A percentile compares a stretch with the other conserved stretches of the same genome.
Evolutionary conservation across 2,329 filamentous ascomycete genomes (phyloP).

Genomic region (Chaetomium sp.): DNA sequence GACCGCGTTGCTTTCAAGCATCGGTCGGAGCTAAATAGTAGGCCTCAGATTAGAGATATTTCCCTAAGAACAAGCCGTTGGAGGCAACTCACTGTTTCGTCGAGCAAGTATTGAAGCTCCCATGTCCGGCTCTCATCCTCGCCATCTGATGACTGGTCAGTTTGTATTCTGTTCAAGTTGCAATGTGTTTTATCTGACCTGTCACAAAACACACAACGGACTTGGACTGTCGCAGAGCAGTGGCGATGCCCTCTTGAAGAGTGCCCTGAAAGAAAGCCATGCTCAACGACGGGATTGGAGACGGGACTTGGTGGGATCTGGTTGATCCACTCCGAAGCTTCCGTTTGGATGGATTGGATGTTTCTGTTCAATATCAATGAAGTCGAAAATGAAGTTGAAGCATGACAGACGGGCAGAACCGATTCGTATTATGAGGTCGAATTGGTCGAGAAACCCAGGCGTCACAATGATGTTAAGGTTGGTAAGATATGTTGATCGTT

Average conservation of each 20-base stretch:
- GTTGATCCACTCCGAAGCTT: neutral
- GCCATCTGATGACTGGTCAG: constrained; percentile 57
- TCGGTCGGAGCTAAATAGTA: constrained; percentile 51
- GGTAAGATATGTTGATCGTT: neutral
- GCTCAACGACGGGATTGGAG: constrained; percentile 23
- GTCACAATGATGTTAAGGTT: neutral
- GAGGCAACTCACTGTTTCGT: constrained; percentile 53
- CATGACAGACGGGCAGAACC: neutral
- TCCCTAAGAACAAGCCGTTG: neutral
- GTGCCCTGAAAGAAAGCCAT: constrained; percentile 80
- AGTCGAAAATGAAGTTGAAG: neutral
- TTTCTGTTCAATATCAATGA: neutral
- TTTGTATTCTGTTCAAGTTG: constrained; percentile 4
- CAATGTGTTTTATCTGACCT: constrained; percentile 54
- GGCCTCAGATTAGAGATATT: constrained; percentile 18
- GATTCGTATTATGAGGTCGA: neutral
- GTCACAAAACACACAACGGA: constrained; percentile 83
- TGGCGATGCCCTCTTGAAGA: constrained; percentile 77
- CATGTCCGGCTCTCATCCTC: constrained; percentile 68
- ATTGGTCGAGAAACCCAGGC: neutral
- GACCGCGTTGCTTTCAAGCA: constrained; percentile 66
- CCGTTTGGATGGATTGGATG: no score
- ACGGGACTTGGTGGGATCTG: neutral
- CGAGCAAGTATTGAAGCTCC: constrained; percentile 69
- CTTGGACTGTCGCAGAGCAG: constrained; percentile 74